Evolutionary conservation across 768 basidiomycete species (phyloP).

Genomic region (Asterophora parasitica): DNA sequence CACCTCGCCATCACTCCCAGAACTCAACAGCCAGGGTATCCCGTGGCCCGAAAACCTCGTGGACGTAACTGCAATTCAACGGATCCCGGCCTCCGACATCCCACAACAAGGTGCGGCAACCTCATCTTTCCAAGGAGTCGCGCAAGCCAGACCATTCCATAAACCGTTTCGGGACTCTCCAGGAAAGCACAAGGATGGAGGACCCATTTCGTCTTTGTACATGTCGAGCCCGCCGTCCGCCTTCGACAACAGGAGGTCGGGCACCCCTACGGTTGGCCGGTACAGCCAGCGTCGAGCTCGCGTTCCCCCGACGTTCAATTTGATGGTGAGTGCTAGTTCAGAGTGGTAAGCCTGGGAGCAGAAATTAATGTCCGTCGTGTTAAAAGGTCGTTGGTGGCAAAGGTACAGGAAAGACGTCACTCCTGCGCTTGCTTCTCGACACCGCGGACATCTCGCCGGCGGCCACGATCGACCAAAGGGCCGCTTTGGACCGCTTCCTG

Average conservation of each 20-base stretch:
- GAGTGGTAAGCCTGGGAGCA: neutral
- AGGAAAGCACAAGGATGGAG: conserved; percentile 41
- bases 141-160: conserved; percentile 70
- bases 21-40: conserved; percentile 68
- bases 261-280: conserved; percentile 36
- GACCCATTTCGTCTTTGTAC: conserved; percentile 66
- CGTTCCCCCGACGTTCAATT: conserved; percentile 74
- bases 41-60: conserved; percentile 85
- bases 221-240: conserved; percentile 58
- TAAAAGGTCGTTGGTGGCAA: conserved; percentile 73
- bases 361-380: neutral
- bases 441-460: conserved; percentile 79
- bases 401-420: conserved; percentile 82
- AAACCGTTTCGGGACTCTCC: conserved; percentile 67
- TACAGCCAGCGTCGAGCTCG: conserved; percentile 62
- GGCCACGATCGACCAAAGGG: conserved; percentile 71
- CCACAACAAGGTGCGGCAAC: conserved; percentile 63
- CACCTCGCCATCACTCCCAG: conserved; percentile 77
- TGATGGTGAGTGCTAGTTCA: conserved; percentile 54
- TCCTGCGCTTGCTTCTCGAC: conserved; percentile 74
- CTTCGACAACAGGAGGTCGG: conserved; percentile 54
- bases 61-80: conserved; percentile 61
- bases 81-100: conserved; percentile 35
- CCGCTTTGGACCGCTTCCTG: conserved; percentile 60
- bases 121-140: conserved; percentile 55